phyloP scores from a whole-genome alignment of 192 early-diverging fungal species.

The Linnemannia schmuckeri region DNA sequence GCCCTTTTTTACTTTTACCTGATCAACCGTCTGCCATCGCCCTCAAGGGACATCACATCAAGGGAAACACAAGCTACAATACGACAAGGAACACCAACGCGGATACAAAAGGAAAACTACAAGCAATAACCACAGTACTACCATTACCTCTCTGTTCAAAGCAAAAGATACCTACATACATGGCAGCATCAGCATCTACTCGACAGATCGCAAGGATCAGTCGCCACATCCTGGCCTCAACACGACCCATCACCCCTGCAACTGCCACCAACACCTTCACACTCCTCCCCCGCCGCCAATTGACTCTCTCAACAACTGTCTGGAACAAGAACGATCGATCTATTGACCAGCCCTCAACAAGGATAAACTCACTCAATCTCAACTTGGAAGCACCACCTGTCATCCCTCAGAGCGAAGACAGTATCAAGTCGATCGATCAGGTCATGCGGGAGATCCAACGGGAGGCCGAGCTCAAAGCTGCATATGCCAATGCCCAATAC shows the following conservation, averaged over 20 bases:
- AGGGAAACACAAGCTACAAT: neutral
- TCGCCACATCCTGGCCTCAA: neutral
- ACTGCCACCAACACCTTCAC: neutral
- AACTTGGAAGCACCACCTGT: neutral
- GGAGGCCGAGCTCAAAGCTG: constrained; percentile 7
- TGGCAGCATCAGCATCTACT: constrained; percentile 1
- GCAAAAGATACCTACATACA: neutral
- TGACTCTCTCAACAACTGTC: constrained; percentile 1
- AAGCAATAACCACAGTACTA: neutral
- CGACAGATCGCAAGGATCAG: constrained; percentile 7
- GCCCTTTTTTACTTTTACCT: neutral
- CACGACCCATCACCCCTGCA: neutral
- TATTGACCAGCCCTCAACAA: constrained; percentile 21
- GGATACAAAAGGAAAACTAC: neutral
- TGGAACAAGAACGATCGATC: neutral
- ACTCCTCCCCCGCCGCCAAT: neutral
- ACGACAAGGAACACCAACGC: neutral
- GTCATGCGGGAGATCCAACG: constrained; percentile 32
- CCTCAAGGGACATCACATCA: neutral
- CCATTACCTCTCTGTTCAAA: neutral
- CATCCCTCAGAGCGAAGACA: constrained; percentile 7
- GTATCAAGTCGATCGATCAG: constrained; percentile 39
- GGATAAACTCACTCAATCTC: constrained; percentile 10
- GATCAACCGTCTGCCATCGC: neutral
- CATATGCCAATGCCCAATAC: neutral